A percentile compares a stretch with the other conserved stretches of the same genome.
These are phyloP conservation scores for Candida suzukii DNA, from an alignment of 805 yeast genomes.

Conservation along the genomic window DNA sequence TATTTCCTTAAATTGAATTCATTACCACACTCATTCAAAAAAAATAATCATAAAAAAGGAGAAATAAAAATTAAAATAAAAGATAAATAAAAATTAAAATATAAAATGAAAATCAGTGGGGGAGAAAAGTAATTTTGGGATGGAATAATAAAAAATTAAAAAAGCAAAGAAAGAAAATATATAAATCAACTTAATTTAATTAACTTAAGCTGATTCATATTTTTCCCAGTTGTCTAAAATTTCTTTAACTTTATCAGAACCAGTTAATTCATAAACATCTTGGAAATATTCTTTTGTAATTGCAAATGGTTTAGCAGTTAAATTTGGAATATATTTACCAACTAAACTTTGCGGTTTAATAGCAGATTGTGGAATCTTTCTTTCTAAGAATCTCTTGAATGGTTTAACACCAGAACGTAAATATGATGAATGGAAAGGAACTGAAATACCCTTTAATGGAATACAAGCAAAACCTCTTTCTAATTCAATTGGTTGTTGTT, in stretches of 20 bases:
- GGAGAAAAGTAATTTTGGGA: background rate
- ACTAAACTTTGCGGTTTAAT: slow-evolving; percentile 91
- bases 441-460: slow-evolving; percentile 98
- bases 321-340: slow-evolving; percentile 95
- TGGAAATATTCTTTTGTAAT: slow-evolving; percentile 95
- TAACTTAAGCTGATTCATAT: slow-evolving; percentile 50
- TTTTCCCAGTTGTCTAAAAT: slow-evolving; percentile 94
- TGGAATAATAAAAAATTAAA: background rate
- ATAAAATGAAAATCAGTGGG: background rate
- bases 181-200: too few species aligned
- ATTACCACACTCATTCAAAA: slow-evolving; percentile 1
- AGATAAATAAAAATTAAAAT: background rate
- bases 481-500: slow-evolving; percentile 94
- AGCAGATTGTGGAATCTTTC: slow-evolving; percentile 91
- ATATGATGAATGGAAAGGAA: slow-evolving; percentile 99
- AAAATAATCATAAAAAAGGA: background rate
- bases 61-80: background rate
- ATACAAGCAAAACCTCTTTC: slow-evolving; percentile 98
- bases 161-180: too few species aligned
- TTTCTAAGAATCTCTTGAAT: slow-evolving; percentile 93
- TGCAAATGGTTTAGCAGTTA: slow-evolving; percentile 96
- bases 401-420: slow-evolving; percentile 98
- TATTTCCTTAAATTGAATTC: background rate
- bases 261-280: slow-evolving; percentile 88
- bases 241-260: slow-evolving; percentile 82